These are phyloP conservation scores for Plenodomus tracheiphilus DNA, from an alignment of 2,329 filamentous ascomycete genomes.

Conservation along the genomic window DNA sequence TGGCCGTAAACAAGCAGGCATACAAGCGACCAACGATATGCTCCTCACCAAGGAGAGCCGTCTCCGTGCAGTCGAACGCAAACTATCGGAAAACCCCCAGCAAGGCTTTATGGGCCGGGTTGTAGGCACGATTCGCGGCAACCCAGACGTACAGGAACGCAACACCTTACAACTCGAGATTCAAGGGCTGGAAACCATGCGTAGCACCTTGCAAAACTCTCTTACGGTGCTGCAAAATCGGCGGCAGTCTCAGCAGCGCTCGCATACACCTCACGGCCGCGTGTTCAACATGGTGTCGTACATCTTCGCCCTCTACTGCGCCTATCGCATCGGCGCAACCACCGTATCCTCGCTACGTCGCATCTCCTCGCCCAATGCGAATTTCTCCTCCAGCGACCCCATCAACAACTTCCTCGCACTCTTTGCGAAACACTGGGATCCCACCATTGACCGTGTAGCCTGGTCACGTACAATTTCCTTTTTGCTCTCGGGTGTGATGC, in stretches of 20 bases:
- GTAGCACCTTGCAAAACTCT: slow-evolving; percentile 67
- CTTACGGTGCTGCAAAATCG: slow-evolving; percentile 66
- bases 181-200: slow-evolving; percentile 78
- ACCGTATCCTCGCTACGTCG: slow-evolving; percentile 69
- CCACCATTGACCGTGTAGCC: slow-evolving; percentile 76
- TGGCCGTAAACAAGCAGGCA: slow-evolving; percentile 73
- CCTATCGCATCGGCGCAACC: slow-evolving; percentile 79
- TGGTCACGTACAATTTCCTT: slow-evolving; percentile 89
- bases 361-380: slow-evolving; percentile 50
- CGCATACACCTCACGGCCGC: slow-evolving; percentile 68
- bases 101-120: slow-evolving; percentile 73
- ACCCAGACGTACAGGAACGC: slow-evolving; percentile 57
- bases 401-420: slow-evolving; percentile 82
- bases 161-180: slow-evolving; percentile 72
- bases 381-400: slow-evolving; percentile 74
- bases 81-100: slow-evolving; percentile 53
- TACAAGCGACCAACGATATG: slow-evolving; percentile 80
- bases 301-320: slow-evolving; percentile 77
- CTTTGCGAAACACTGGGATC: slow-evolving; percentile 81
- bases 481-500: slow-evolving; percentile 78
- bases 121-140: slow-evolving; percentile 70
- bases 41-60: slow-evolving; percentile 73
- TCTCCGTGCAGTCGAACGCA: slow-evolving; percentile 70
- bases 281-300: slow-evolving; percentile 66
- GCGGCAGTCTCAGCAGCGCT: slow-evolving; percentile 65